Evolutionary conservation across 1,284 basidiomycete species (phyloP), one percentile per base, ranked within the genome.

Genomic region (Ustilago hordei): DNA sequence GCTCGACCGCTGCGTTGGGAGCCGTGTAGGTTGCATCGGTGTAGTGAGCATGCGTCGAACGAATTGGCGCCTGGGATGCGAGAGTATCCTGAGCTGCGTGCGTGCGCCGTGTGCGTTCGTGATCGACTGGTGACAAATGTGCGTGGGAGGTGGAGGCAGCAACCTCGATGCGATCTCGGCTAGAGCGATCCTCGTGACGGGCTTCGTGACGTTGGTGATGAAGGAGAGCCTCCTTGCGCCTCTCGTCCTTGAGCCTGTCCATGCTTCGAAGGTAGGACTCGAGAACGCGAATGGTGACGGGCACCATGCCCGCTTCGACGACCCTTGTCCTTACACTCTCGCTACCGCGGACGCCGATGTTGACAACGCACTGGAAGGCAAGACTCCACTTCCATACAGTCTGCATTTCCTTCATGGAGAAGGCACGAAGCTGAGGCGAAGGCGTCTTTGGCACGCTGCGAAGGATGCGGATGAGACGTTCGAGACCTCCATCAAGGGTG

Each of bases 311-410:
- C 0, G 95, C 95, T 86, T 98, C 95, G 3, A 99, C 97, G 23
- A 99, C 95, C 4, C 95, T 89, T 63, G 93, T 93, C 50, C 96
- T 89, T 53, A 86, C 83, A 23, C 91, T 90, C 86, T 99, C 96
- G 75, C 91, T 94, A n/a, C 97, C 97, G 43, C 96, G 90, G 0
- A 99, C 95, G 54, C 97, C 96, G 80, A 99, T 95, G 87, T 99
- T 98, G 79, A 97, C 95, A 53, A 98, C 92, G 84, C 95, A 98
- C 85, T 98, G 95, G 85, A 99, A 97, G 0, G 96, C 96, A 15
- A 85, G 72, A 50, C 77, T 82, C 84, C 84, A 86, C 74, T 86
- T 85, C 84, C 84, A 86, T 34, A 84, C 80, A 32, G 78, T 72
- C 54, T 85, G 84, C 75, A 85, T 78, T 67, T 84, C 82, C 56